Evolutionary conservation across 2,329 filamentous ascomycete species (phyloP), one percentile per base, ranked within the genome.

Genomic region (Pseudopyrenochaeta lycopersici): DNA sequence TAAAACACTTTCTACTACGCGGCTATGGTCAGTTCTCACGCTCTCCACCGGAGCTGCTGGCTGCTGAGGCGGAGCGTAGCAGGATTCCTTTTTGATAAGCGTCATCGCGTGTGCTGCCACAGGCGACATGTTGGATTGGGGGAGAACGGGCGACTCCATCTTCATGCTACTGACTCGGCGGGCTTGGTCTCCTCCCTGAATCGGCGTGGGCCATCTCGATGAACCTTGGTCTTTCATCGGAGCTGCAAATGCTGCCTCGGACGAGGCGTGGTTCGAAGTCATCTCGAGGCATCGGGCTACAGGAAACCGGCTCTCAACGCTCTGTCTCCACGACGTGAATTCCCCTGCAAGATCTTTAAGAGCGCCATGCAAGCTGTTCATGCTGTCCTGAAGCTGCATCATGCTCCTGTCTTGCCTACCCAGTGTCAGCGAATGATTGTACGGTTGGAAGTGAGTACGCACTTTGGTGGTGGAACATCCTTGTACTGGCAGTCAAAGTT

Each of bases 381-480:
- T 71, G 43, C 78, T 76, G 12, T 76, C 71, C 39, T 82, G 69
- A 30, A 84, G 76, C 65, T 82, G 77, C 63, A 80, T 77, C 68
- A 81, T 78, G 61, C 81, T 83, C 72, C 81, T 64, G 67, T 83
- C 76, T 75, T 82, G 75, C 49, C 73, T 74, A 51, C 42, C 39
- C 39, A 54, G 15, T 56, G 70, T 70, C 54, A 71, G 63, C 46
- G 20, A 38, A 6, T 29, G 12, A 49, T 21, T 18, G 46, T 36
- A 43, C 20, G 30, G 33, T 36, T n/a, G 30, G 10, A 29, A 17
- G 17, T 10, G 31, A 18, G 9, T 23, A 40, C 89, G 74, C 82
- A 96, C 91, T 96, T 94, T 71, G 96, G 95, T 14, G 92, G 92
- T 20, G 92, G 90, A 5, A 95, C 90, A 70, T 97, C 93, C 62